Evolutionary conservation across 129 eudicot genomes (phyloP).

Genomic region (Ambrosia artemisiifolia): DNA sequence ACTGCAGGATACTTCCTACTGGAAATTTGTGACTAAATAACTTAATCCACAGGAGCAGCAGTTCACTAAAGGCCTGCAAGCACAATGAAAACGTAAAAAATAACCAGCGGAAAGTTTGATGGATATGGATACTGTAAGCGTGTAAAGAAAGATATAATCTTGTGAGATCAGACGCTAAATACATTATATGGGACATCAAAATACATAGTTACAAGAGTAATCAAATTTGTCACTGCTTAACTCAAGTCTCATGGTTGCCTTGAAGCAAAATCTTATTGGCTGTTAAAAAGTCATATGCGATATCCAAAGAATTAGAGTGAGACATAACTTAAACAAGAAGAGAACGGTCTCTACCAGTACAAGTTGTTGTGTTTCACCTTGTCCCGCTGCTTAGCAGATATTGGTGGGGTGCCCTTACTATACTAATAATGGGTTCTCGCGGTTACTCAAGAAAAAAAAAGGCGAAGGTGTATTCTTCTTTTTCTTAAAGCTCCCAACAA

Average conservation of each 20-base stretch:
- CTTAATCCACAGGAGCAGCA: conserved; percentile 20
- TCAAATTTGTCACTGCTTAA: not conserved
- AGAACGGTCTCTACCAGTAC: not conserved
- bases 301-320: not conserved
- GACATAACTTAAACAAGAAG: not conserved
- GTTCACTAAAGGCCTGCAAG: conserved; percentile 24
- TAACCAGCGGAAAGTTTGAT: not conserved
- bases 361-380: too few species aligned
- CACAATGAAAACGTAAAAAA: not conserved
- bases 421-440: too few species aligned
- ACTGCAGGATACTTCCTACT: not conserved
- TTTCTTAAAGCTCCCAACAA: not conserved
- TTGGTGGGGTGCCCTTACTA: too few species aligned
- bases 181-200: too few species aligned
- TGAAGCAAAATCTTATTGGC: not conserved
- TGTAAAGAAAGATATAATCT: not conserved
- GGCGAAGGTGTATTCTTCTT: too few species aligned
- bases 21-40: conserved; percentile 14
- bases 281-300: not conserved
- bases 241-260: not conserved
- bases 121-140: not conserved
- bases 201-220: too few species aligned
- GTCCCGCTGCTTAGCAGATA: too few species aligned
- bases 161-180: not conserved
- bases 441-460: too few species aligned